These are phyloP conservation scores for Prunus armeniaca DNA, from an alignment of 306 rosid species.

Conservation along the genomic window DNA sequence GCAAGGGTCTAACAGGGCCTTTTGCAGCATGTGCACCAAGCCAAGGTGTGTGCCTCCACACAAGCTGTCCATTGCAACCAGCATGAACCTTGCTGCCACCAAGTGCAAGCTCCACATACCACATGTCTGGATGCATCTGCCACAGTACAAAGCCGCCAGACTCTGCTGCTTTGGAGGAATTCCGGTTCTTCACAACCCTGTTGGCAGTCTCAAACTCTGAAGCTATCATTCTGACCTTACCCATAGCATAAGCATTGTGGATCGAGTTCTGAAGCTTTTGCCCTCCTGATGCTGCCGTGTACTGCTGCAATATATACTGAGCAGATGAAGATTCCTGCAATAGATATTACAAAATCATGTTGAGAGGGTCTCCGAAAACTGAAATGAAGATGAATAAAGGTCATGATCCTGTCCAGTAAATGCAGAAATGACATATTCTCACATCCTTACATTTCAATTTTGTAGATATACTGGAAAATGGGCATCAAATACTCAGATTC, in stretches of 20 bases:
- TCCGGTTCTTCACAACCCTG: slow-evolving; percentile 63
- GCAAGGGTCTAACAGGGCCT: slow-evolving; percentile 94
- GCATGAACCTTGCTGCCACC: slow-evolving; percentile 99
- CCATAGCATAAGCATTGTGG: slow-evolving; percentile 92
- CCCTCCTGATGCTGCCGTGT: slow-evolving; percentile 93
- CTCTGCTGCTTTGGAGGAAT: slow-evolving; percentile 80
- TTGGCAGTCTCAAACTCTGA: slow-evolving; percentile 93
- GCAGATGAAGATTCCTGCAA: slow-evolving; percentile 96
- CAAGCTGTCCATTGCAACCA: slow-evolving; percentile 94
- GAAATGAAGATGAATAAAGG: slow-evolving; percentile 5
- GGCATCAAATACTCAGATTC: not conserved
- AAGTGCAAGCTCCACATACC: slow-evolving; percentile 98
- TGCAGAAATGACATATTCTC: not conserved
- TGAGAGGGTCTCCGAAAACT: not conserved
- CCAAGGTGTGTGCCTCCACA: slow-evolving; percentile 99
- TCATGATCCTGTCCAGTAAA: not conserved
- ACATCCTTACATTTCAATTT: not conserved
- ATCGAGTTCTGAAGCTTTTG: slow-evolving; percentile 79
- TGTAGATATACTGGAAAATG: not conserved
- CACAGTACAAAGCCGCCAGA: slow-evolving; percentile 94
- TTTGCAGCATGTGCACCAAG: slow-evolving; percentile 97
- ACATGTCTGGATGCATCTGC: slow-evolving; percentile 99
- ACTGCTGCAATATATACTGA: slow-evolving; percentile 96
- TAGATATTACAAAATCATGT: slow-evolving; percentile 8
- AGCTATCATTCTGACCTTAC: slow-evolving; percentile 95